Evolutionary conservation across 208 protist genomes (phyloP), one percentile per base, ranked within the genome.

Genomic region (Trypanosoma platydactyli): DNA sequence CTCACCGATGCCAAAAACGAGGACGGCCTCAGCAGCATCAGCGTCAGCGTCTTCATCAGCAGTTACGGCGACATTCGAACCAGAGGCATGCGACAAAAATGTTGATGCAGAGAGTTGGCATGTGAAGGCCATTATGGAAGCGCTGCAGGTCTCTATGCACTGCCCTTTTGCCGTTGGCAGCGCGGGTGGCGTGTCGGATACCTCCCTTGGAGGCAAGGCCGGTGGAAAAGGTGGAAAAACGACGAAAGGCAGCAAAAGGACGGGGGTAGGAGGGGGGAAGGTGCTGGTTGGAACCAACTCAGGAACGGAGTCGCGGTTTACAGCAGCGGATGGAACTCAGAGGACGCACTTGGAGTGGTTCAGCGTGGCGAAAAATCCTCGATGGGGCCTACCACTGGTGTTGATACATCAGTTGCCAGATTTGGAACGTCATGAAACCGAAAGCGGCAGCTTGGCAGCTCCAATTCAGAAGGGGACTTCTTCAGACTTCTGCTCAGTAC

Each of bases 401-500:
- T 59, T 75, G 45, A 60, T 75, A 11, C 53, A 68, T 35, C 51
- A 68, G 25, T 15, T 75, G 24, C 62, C 69, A 30, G 59, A 49
- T 27, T 4, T 68, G 1, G 69, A 75, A 4, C 50, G 29, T 18
- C n/a, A 2, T 4, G 67, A 73, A 5, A 58, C 57, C 11, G 67
- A 61, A 27, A 40, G 25, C 29, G 50, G 40, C 25, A 30, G 30
- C 35, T n/a, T 22, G 35, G 22, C 30, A 22, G 11, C 53, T 0
- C 15, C 56, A 6, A 13, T 12, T 27, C 45, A 11, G 20, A 48
- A 50, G 0, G 16, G 2, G 12, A 41, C 5, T n/a, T 15, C 51
- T 12, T 20, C 44, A 0, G 69, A 75, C 13, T 45, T 57, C 24
- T 51, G 38, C 41, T 35, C 60, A 42, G 42, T 9, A 11, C 18